These are phyloP conservation scores for Wickerhamiella domercqiae DNA, from an alignment of 805 yeast genomes.

Conservation along the genomic window DNA sequence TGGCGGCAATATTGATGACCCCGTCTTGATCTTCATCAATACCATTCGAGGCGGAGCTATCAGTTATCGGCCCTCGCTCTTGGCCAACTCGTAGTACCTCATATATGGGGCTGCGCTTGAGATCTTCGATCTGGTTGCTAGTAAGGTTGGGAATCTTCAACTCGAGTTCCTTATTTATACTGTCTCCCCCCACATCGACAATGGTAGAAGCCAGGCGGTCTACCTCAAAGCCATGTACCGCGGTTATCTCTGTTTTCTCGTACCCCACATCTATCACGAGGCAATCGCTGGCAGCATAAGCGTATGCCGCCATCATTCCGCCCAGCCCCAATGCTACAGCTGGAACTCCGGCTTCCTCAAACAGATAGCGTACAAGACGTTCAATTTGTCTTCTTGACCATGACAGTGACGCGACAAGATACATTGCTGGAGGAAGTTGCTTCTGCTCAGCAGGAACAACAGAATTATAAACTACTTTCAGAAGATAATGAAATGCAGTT, in stretches of 20 bases:
- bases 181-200: slow-evolving; percentile 45
- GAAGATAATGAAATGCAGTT: slow-evolving; percentile 51
- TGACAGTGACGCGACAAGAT: slow-evolving; percentile 42
- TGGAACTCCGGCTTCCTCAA: slow-evolving; percentile 57
- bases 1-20: slow-evolving; percentile 73
- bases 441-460: slow-evolving; percentile 25
- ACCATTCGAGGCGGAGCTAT: slow-evolving; percentile 1
- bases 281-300: slow-evolving; percentile 46
- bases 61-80: slow-evolving; percentile 39
- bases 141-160: slow-evolving; percentile 44
- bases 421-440: slow-evolving; percentile 45
- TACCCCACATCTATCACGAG: slow-evolving; percentile 70
- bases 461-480: slow-evolving; percentile 36
- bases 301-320: slow-evolving; percentile 55
- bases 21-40: slow-evolving; percentile 45
- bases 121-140: slow-evolving; percentile 46
- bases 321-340: slow-evolving; percentile 58
- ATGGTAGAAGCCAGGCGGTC: slow-evolving; percentile 38
- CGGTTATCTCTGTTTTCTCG: slow-evolving; percentile 59
- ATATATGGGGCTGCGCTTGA: slow-evolving; percentile 60
- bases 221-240: slow-evolving; percentile 60
- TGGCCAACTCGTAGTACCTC: slow-evolving; percentile 70
- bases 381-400: slow-evolving; percentile 65
- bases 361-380: slow-evolving; percentile 52
- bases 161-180: slow-evolving; percentile 40